These are phyloP conservation scores for Solanum commersonii DNA, from an alignment of 257 asterid species.

Conservation along the genomic window DNA sequence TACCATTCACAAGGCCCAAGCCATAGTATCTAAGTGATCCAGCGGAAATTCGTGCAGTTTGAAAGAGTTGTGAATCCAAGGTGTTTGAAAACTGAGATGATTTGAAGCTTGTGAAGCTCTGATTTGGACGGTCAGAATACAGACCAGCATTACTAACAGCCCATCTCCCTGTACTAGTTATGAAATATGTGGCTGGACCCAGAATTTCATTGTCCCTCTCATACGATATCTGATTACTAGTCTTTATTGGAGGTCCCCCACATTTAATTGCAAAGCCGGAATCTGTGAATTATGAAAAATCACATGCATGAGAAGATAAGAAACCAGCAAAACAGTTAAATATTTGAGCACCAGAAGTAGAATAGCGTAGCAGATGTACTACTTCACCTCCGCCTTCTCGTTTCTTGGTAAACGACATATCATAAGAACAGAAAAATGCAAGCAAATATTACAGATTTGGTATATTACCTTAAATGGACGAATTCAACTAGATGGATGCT, in stretches of 20 bases:
- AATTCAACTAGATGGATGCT: background rate
- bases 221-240: conserved; percentile 18
- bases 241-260: conserved; percentile 49
- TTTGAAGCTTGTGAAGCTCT: conserved; percentile 16
- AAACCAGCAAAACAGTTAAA: background rate
- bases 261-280: conserved; percentile 57
- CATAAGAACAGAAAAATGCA: background rate
- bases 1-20: conserved; percentile 63
- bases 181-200: conserved; percentile 62
- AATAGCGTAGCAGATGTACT: background rate
- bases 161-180: conserved; percentile 45
- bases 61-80: conserved; percentile 48
- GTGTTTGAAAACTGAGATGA: conserved; percentile 32
- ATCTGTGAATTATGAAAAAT: conserved; percentile 27
- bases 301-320: background rate
- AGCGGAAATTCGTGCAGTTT: conserved; percentile 52
- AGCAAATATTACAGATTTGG: background rate
- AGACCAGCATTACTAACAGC: conserved; percentile 75
- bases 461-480: background rate
- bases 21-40: conserved; percentile 80
- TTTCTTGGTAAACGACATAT: background rate
- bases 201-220: conserved; percentile 47
- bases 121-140: conserved; percentile 29
- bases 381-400: background rate
- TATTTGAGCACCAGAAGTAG: background rate